Evolutionary conservation across 306 rosid species (phyloP), one percentile per base, ranked within the genome.

Genomic region (Pyrus bretschneideri): DNA sequence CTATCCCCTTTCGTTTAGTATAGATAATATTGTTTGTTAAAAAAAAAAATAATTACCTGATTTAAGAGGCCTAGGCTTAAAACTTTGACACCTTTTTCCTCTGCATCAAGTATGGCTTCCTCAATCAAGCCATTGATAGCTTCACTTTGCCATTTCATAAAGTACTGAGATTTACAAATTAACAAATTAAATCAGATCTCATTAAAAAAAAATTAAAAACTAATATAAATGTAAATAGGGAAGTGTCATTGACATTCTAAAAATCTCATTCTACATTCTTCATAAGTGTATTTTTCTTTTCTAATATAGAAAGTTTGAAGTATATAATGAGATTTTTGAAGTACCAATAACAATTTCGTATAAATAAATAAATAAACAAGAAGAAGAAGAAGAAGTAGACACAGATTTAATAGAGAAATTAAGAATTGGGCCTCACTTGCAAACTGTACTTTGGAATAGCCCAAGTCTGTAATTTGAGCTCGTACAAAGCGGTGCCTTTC

Each of bases 31-130:
- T 0, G 0, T 35, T 35, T 35, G 2, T 35, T 7, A 0, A 35
- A 35, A 35, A 35, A 35, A 35, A 35, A 6, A 6, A 66, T 52
- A 33, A 33, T 22, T 55, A 65, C 89, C 84, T 85, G 89, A 67
- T 85, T 85, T 40, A 77, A 42, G 65, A 85, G 88, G 17, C 88
- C 88, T 27, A 85, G 27, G 74, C 40, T 85, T 44, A 85, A 58
- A 6, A 85, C 85, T 67, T 82, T 80, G 23, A 74, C 69, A 27
- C 84, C 82, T 61, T 73, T 82, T 57, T 79, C 21, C 10, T 85
- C 86, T 52, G 89, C 89, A 4, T 85, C 73, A 15, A 80, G 65
- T 64, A 82, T 69, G 11, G 85, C 83, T 44, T 74, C 71, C 72
- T 85, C 86, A 66, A 85, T 77, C 71, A 80, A 54, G 23, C 46